Base-by-base conservation (phyloP, 73 alveolate genomes). In the Paramecium sonneborni region DNA sequence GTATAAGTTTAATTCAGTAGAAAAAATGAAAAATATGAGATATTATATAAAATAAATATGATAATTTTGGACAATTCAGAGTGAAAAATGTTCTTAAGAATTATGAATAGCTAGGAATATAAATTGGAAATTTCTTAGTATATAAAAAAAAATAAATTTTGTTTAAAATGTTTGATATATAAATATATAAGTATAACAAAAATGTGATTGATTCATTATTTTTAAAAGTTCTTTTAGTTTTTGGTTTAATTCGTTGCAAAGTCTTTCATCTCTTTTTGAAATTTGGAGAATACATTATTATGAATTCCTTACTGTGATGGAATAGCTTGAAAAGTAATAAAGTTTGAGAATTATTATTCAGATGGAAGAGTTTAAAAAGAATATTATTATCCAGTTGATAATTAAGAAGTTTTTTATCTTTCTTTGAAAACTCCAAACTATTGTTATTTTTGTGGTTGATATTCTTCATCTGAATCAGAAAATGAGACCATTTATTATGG, bases 401-500 rank as follows among this genome's bases (percentile, higher is more conserved):
- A 18, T n/a, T 79, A 26, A 43, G 90, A 79, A 11, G 21, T 4
- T 79, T 79, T 43, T 23, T 39, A 0, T 34, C 55, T 23, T 23
- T 46, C 74, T 34, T 46, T 24, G 20, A 79, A 79, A 9, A 23
- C 28, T 43, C 90, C 90, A 79, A 79, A 43, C 55, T 79, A 26
- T 1, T 30, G 32, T n/a, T 79, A 23, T 39, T 79, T 41, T 23
- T 79, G 1, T 12, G 90, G 69, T 46, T 46, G 26, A 44, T 79
- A 39, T 79, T 79, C 76, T 43, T 79, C 90, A 26, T 46, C 74
- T 4, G 90, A 79, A 34, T 79, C 90, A 44, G 90, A 79, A 3
- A 79, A 46, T 15, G 62, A 30, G 14, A 79, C 28, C 90, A 79
- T 79, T 79, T 79, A 18, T 10, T 32, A 28, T 79, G 46, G 44